Base-by-base conservation (phyloP, 352 stramenopile genomes). In the Globisporangium solare region DNA sequence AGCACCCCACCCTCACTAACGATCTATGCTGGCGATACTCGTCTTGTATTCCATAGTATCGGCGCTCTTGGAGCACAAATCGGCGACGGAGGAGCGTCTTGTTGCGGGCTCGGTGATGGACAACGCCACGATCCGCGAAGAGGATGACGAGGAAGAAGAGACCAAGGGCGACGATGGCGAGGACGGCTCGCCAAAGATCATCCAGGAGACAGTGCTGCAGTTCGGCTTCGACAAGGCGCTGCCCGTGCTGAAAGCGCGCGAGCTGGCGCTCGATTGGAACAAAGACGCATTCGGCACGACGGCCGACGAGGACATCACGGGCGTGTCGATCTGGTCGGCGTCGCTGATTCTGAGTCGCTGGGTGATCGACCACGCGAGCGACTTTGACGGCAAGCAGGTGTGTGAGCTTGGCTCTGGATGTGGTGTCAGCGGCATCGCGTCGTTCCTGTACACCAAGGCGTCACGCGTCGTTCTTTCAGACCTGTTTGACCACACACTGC, bases 271-370 rank as follows among this genome's bases (percentile, higher is more conserved):
- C 11, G 82, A 95, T 52, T 93, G 84, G 83, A 76, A 80, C 54
- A 87, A 88, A 53, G 80, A 89, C 39, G 86, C 85, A 3, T 95
- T 95, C 54, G 76, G 78, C 0, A 81, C 79, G 10, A 89, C 69
- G 7, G 86, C 83, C 1, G 80, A 92, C 27, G 84, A 95, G 56
- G 86, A 95, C 50, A 94, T 92, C 48, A 95, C 86, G 2, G 86
- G 86, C 17, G 82, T 95, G 11, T 92, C 82, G 15, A 92, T 94
- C 55, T 95, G 86, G 86, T 95, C 86, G n/a, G 86, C 86, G 40
- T 86, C 86, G 24, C 67, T 95, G 1, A 80, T 95, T 45, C 55
- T 95, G 27, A 90, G 79, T 73, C 83, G 83, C 20, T 95, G 83
- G 83, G 66, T 95, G 48, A 77, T 95, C 31, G 77, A 88, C 46